phyloP scores from a whole-genome alignment of 2,329 filamentous ascomycete genomes.

The Daldinia eschscholtzii region DNA sequence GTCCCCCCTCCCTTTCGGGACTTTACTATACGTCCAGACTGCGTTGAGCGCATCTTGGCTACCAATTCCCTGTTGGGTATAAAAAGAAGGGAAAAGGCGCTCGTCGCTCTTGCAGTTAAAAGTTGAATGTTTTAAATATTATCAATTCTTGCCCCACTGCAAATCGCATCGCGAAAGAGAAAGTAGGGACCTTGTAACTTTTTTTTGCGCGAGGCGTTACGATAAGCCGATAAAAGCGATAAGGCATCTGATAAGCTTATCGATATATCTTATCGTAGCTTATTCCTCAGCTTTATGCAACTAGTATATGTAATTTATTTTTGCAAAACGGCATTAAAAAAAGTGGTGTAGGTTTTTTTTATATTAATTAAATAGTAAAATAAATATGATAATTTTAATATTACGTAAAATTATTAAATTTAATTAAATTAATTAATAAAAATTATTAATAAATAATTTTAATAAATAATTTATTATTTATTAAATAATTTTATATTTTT shows the following conservation, averaged over 20 bases:
- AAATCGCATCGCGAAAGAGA: slow-evolving; percentile 9
- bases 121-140: slow-evolving; percentile 9
- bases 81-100: slow-evolving; percentile 11
- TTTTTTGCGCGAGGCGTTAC: slow-evolving; percentile 40
- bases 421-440: too few relatives aligned
- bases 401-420: too few relatives aligned
- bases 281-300: not conserved
- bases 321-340: too few relatives aligned
- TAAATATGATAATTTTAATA: too few relatives aligned
- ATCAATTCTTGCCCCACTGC: slow-evolving; percentile 8
- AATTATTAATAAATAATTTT: too few relatives aligned
- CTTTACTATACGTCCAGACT: slow-evolving; percentile 76
- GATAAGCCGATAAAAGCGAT: slow-evolving; percentile 44
- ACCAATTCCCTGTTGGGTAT: slow-evolving; percentile 23
- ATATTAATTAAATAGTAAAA: too few relatives aligned
- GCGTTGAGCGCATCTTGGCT: slow-evolving; percentile 70
- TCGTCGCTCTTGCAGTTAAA: slow-evolving; percentile 35
- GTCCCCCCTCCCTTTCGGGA: slow-evolving; percentile 76
- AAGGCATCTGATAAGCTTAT: slow-evolving; percentile 16
- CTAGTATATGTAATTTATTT: too few relatives aligned
- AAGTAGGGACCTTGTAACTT: slow-evolving; percentile 43
- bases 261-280: slow-evolving; percentile 8
- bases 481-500: too few relatives aligned
- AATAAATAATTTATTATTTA: too few relatives aligned
- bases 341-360: too few relatives aligned